Evolutionary conservation across 768 basidiomycete genomes (phyloP), one percentile per base, ranked within the genome.

Genomic region (Trametes maxima): DNA sequence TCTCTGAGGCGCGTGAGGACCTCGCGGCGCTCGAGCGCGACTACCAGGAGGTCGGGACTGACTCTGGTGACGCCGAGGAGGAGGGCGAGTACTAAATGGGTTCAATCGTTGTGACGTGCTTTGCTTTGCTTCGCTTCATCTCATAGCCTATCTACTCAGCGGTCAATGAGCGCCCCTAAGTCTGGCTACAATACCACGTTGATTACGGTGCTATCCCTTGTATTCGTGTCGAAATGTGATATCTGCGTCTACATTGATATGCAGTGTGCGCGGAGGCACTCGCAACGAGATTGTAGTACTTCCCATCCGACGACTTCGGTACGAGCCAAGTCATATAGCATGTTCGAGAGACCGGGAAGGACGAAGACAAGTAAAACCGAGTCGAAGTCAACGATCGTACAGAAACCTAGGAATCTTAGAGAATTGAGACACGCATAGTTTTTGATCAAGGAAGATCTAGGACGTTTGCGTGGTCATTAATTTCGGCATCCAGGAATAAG

Each of bases 1-100:
- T 98, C 79, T 95, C 94, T 48, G 95, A 97, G 78, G 96, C 96
- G 47, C 90, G 95, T 68, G 96, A 98, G 75, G 96, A 98, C 78
- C 87, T 98, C 63, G 96, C 96, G 44, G 96, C 96, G 7, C 85
- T 98, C 60, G 95, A 98, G 79, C 95, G 92, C 75, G 94, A 94
- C 74, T 94, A 94, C 70, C 92, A 94, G 74, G 92, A 96, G 76
- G 93, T 90, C 65, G 89, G 88, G 59, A 87, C 82, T 49, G 89
- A 90, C 74, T 88, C 89, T 33, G 87, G 82, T 56, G 89, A 90
- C 63, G 82, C 75, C 65, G 89, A 88, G 71, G 83, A 76, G 63
- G 79, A 79, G 44, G 47, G 59, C 61, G 84, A 86, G 72, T 86
- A 85, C 73, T 86, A 79, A 45, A 55, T 44, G 57, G 28, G 33